Evolutionary conservation across 1,139 yeast species (phyloP).

Genomic region (Geotrichum phurueaensis): DNA sequence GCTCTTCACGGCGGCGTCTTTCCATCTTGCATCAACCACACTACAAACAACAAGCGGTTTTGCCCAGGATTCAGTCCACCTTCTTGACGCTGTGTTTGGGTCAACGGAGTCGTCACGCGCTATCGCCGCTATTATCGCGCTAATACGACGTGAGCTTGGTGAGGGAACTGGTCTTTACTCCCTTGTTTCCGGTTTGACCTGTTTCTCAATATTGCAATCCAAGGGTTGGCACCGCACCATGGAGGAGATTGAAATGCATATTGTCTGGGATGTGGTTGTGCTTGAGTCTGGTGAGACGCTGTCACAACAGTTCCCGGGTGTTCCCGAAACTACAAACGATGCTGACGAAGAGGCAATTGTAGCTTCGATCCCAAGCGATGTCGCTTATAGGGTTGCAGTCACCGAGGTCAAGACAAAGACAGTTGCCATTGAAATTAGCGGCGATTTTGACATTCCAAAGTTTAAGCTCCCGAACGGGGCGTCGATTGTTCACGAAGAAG

Average conservation of each 20-base stretch:
- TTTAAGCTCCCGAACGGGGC: conserved; percentile 26
- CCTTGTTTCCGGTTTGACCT: conserved; percentile 30
- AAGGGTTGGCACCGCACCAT: conserved; percentile 29
- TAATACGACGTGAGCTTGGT: conserved; percentile 31
- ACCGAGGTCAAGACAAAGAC: conserved; percentile 25
- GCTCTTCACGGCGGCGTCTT: conserved; percentile 30
- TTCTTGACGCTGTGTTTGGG: conserved; percentile 34
- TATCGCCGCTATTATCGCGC: conserved; percentile 29
- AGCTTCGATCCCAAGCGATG: conserved; percentile 26
- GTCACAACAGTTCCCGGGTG: conserved; percentile 28
- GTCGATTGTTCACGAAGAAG: conserved; percentile 22
- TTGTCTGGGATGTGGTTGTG: conserved; percentile 35
- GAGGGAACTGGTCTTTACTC: conserved; percentile 30
- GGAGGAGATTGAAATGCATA: conserved; percentile 26
- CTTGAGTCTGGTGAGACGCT: conserved; percentile 33
- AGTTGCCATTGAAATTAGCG: conserved; percentile 23
- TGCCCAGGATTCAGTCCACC: conserved; percentile 33
- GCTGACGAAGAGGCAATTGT: conserved; percentile 27
- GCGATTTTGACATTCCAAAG: conserved; percentile 19
- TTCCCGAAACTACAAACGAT: conserved; percentile 18
- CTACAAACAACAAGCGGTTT: conserved; percentile 26
- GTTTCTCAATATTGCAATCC: conserved; percentile 32
- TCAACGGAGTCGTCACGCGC: conserved; percentile 34
- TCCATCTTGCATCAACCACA: conserved; percentile 29
- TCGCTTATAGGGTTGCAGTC: conserved; percentile 26